Conservation (phyloP, 2,329 filamentous ascomycete species). For the Colletotrichum magnum region DNA sequence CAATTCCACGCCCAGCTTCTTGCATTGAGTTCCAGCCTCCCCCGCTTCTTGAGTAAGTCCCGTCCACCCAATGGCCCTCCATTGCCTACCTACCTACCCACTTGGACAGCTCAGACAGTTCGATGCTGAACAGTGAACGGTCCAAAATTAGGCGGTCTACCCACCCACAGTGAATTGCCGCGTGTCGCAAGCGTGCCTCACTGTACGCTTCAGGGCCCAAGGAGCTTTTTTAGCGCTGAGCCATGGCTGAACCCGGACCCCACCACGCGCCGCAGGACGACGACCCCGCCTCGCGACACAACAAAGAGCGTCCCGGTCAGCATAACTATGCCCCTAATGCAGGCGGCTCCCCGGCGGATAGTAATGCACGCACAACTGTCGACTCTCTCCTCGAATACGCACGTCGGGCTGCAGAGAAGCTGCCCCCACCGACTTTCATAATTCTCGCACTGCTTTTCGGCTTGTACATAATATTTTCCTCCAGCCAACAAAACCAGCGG, state of each 20-base stretch:
- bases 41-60: too few relatives aligned
- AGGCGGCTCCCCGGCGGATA: not conserved
- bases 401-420: slow-evolving; percentile 53
- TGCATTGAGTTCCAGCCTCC: too few relatives aligned
- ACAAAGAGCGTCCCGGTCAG: slow-evolving; percentile 39
- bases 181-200: slow-evolving; percentile 21
- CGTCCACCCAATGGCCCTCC: slow-evolving; percentile 4
- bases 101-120: slow-evolving; percentile 7
- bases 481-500: slow-evolving; percentile 43
- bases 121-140: slow-evolving; percentile 9
- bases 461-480: slow-evolving; percentile 54
- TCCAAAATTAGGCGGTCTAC: slow-evolving; percentile 16
- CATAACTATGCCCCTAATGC: slow-evolving; percentile 35
- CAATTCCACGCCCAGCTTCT: too few relatives aligned
- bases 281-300: slow-evolving; percentile 51
- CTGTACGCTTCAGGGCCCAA: slow-evolving; percentile 20
- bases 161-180: slow-evolving; percentile 8
- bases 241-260: slow-evolving; percentile 48
- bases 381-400: slow-evolving; percentile 34
- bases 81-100: slow-evolving; percentile 6
- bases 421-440: slow-evolving; percentile 60
- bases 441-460: slow-evolving; percentile 55
- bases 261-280: slow-evolving; percentile 47
- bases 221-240: slow-evolving; percentile 7
- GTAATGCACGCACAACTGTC: slow-evolving; percentile 22